Base-by-base conservation (phyloP, 768 basidiomycete genomes). In the Xerocomellus chrysenteron region DNA sequence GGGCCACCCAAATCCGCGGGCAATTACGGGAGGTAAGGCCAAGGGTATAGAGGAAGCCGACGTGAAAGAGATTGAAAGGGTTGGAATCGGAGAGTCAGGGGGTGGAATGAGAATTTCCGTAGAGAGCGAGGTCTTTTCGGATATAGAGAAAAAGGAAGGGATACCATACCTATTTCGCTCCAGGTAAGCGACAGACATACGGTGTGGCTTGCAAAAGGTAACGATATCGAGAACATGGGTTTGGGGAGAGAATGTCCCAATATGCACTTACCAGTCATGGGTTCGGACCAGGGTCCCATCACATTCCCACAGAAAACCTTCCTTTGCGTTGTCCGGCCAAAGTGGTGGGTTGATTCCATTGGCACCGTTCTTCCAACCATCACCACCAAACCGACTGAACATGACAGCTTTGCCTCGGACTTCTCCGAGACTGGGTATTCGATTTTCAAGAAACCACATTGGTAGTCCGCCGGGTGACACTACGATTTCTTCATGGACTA, bases 1-100 rank as follows among this genome's bases (percentile, higher is more conserved):
- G 0, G 92, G 91, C 86, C 86, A 93, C 14, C 93, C 92, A 64
- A 92, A 84, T 0, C 94, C 94, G 61, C 81, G 82, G 5, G 95
- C 91, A 24, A 96, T 77, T 11, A 79, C 74, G 5, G 87, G 79
- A 8, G 94, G 95, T 21, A 88, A 74, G 1, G 92, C 90, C 14
- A 94, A 75, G 2, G 94, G 94, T 69, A 94, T 80, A 9, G 85
- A 85, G 0, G 90, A 76, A 1, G 92, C 94, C 28, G 92, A 94
- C 65, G 90, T 79, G 73, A 83, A 97, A 1, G 90, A 81, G 43
- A 98, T 87, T 19, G 85, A 81, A 17, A 95, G 79, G 3, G 77
- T 77, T 9, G 80, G 81, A 37, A 64, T 68, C 56, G 68, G 69
- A 26, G 72, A 58, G 44, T 71, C 60, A 36, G 60, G 51, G 13